A percentile compares a stretch with the other conserved stretches of the same genome.
These are phyloP conservation scores for Colletotrichum siamense DNA, from an alignment of 2,329 filamentous ascomycete species.

Conservation along the genomic window DNA sequence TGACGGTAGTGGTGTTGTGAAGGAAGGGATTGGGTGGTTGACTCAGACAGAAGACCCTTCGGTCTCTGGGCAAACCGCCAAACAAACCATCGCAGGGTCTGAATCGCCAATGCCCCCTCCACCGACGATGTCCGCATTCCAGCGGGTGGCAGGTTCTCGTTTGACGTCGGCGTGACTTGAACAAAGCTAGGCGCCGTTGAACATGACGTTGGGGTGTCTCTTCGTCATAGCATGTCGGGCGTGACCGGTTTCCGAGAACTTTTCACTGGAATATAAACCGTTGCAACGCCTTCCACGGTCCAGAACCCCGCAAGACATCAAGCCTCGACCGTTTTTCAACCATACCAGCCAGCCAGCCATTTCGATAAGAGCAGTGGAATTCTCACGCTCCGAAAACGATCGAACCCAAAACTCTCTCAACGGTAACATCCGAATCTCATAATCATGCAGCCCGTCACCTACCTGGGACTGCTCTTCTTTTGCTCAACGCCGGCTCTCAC, in stretches of 20 bases:
- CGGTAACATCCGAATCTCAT: neutral
- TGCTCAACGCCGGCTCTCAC: neutral
- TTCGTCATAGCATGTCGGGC: slow-evolving; percentile 4
- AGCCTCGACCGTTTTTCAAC: neutral
- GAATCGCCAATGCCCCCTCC: neutral
- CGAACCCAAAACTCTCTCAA: neutral
- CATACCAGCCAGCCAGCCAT: neutral
- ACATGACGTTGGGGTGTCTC: neutral
- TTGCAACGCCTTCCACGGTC: neutral
- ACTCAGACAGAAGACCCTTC: slow-evolving; percentile 10
- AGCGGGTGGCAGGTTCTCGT: slow-evolving; percentile 1
- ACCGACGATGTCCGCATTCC: slow-evolving; percentile 2
- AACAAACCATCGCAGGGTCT: slow-evolving; percentile 9
- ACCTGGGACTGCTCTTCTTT: slow-evolving; percentile 8
- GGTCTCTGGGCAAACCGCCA: neutral
- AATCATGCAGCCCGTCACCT: slow-evolving; percentile 8
- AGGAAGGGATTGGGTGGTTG: slow-evolving; percentile 6
- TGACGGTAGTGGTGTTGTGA: neutral
- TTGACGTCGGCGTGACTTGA: neutral
- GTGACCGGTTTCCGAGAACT: neutral
- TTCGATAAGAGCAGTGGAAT: neutral
- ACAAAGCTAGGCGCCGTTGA: neutral
- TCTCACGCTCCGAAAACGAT: neutral
- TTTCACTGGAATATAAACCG: neutral
- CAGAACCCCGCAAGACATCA: neutral